Conservation (phyloP, 108 stramenopile species). For the Nitzschia putrida region DNA sequence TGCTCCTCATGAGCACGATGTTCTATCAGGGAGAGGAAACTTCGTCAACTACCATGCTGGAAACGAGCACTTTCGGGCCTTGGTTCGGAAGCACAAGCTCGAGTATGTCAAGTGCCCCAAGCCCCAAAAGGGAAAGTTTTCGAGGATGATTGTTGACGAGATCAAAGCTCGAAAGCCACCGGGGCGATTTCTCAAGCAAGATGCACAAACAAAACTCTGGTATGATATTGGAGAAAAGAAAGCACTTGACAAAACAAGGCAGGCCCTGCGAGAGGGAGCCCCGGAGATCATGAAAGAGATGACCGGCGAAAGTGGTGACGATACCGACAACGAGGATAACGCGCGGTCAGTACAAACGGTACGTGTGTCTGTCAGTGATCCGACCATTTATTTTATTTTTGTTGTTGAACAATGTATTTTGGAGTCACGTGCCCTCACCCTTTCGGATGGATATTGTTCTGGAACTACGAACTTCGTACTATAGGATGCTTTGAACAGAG, state of each 20-base stretch:
- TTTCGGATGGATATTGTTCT: background rate
- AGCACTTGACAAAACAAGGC: slow-evolving; percentile 83
- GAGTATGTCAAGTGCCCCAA: slow-evolving; percentile 82
- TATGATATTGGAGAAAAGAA: slow-evolving; percentile 89
- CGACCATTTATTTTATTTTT: background rate
- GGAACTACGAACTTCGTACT: background rate
- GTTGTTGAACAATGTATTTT: background rate
- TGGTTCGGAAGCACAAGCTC: slow-evolving; percentile 74
- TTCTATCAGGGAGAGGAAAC: slow-evolving; percentile 81
- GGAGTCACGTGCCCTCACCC: background rate
- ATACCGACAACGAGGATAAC: slow-evolving; percentile 17
- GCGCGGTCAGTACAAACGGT: slow-evolving; percentile 21
- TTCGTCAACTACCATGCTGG: slow-evolving; percentile 83
- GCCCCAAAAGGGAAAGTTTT: slow-evolving; percentile 72
- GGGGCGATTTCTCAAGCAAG: slow-evolving; percentile 87
- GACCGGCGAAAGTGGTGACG: slow-evolving; percentile 26
- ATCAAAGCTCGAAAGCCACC: slow-evolving; percentile 69
- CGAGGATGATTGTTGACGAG: slow-evolving; percentile 74
- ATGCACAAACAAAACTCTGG: slow-evolving; percentile 76
- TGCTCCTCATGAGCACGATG: slow-evolving; percentile 69
- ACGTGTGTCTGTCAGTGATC: slow-evolving; percentile 16
- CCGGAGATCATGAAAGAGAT: slow-evolving; percentile 72
- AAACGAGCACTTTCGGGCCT: slow-evolving; percentile 75
- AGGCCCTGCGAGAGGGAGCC: slow-evolving; percentile 85
- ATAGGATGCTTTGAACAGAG: slow-evolving; percentile 10